These are phyloP conservation scores for Flammula alnicola DNA, from an alignment of 1,284 basidiomycete genomes.

Conservation along the genomic window DNA sequence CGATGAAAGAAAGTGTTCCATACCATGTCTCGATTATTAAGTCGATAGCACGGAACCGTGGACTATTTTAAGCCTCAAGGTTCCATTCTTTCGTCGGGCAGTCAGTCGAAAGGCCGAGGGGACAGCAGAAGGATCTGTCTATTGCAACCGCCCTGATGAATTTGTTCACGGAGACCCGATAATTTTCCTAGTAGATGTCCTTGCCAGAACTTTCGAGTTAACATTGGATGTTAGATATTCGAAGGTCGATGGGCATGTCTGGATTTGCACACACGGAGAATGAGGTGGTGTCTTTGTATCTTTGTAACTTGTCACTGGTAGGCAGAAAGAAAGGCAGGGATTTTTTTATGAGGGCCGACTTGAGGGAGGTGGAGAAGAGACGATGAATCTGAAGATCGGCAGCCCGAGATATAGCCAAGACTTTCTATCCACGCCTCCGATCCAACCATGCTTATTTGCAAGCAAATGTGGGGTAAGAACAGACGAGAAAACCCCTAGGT, in stretches of 20 bases:
- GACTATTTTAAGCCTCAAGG: no score
- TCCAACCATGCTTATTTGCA: conserved; percentile 7
- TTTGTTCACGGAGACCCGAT: background rate
- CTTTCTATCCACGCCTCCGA: background rate
- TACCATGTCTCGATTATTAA: no score
- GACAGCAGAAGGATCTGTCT: background rate
- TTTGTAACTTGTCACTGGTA: no score
- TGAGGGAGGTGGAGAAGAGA: no score
- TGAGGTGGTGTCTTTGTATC: no score
- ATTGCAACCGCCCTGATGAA: background rate
- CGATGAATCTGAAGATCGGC: conserved; percentile 3
- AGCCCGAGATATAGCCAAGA: background rate
- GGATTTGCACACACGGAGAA: no score
- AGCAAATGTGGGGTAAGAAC: conserved; percentile 4
- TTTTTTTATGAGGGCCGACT: no score
- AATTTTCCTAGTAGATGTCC: background rate
- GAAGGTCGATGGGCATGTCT: no score
- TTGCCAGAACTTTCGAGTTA: background rate
- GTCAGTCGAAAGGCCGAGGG: background rate
- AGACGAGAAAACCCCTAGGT: background rate
- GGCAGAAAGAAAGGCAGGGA: no score
- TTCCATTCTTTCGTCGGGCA: no score
- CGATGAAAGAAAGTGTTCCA: no score
- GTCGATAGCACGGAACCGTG: no score
- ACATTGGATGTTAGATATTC: background rate